Evolutionary conservation across 1,284 basidiomycete genomes (phyloP).

Genomic region (Cutaneotrichosporon cyanovorans): DNA sequence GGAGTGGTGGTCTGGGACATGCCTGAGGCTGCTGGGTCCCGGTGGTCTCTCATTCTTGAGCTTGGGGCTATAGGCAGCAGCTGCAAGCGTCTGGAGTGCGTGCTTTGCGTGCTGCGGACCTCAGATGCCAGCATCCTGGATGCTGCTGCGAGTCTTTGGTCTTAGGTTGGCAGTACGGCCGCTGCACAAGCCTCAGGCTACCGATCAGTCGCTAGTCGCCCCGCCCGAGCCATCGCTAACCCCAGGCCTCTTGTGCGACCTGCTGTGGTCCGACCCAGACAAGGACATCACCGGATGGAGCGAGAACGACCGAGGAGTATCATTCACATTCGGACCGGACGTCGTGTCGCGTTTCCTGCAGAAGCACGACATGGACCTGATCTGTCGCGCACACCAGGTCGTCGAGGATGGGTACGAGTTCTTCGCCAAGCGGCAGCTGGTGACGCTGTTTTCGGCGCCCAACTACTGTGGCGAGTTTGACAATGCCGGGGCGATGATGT

Average conservation of each 20-base stretch:
- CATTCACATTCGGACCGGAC: slow-evolving; percentile 79
- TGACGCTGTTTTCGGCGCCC: slow-evolving; percentile 94
- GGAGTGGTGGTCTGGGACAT: neutral
- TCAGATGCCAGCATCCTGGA: too few species aligned
- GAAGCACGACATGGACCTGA: slow-evolving; percentile 99
- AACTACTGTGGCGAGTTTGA: slow-evolving; percentile 99
- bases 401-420: slow-evolving; percentile 99
- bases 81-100: too few species aligned
- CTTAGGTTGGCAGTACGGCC: too few species aligned
- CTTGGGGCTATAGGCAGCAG: too few species aligned
- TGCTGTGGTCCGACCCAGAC: slow-evolving; percentile 98
- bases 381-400: slow-evolving; percentile 95
- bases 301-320: slow-evolving; percentile 97
- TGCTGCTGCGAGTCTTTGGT: too few species aligned
- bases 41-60: too few species aligned
- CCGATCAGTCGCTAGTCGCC: too few species aligned
- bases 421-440: slow-evolving; percentile 94
- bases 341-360: slow-evolving; percentile 96
- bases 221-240: neutral
- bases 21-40: neutral
- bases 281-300: slow-evolving; percentile 99
- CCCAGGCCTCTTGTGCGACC: slow-evolving; percentile 82
- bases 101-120: too few species aligned
- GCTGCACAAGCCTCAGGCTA: too few species aligned
- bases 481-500: slow-evolving; percentile 99